Evolutionary conservation across 306 rosid species (phyloP).

Genomic region (Amphicarpaea edgeworthii): DNA sequence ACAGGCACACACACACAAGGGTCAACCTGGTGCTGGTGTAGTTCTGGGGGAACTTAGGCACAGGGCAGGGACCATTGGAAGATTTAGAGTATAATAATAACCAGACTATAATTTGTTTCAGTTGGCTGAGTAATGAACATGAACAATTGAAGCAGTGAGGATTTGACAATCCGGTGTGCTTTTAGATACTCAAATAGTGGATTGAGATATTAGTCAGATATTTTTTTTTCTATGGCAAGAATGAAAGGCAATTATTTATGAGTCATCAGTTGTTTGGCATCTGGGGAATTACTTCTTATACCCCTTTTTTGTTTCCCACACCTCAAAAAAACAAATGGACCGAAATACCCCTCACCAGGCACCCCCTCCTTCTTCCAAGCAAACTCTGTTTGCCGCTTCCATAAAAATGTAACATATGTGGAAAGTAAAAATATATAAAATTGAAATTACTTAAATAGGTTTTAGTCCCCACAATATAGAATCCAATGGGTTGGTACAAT

Average conservation of each 20-base stretch:
- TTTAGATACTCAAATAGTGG: neutral
- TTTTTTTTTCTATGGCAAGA: conserved; percentile 2
- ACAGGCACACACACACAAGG: neutral
- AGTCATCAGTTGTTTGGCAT: neutral
- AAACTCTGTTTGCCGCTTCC: too few relatives aligned
- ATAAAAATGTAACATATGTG: too few relatives aligned
- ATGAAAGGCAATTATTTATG: neutral
- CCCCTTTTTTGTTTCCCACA: too few relatives aligned
- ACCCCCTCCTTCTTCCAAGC: too few relatives aligned
- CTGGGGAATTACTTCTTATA: neutral
- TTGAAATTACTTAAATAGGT: too few relatives aligned
- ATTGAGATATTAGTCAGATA: conserved; percentile 35
- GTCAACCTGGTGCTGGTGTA: conserved; percentile 55
- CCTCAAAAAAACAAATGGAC: too few relatives aligned
- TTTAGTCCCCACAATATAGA: too few relatives aligned
- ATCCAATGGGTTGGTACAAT: too few relatives aligned
- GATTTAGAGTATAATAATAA: neutral
- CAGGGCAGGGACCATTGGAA: conserved; percentile 59
- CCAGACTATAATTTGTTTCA: conserved; percentile 8
- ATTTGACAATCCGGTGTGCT: conserved; percentile 27
- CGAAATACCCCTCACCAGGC: too few relatives aligned
- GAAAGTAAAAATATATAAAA: too few relatives aligned
- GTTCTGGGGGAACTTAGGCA: conserved; percentile 49
- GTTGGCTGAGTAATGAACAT: neutral
- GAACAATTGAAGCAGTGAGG: neutral